Conservation (phyloP, 441 rosid species). For the Pelargonium citronellum region DNA sequence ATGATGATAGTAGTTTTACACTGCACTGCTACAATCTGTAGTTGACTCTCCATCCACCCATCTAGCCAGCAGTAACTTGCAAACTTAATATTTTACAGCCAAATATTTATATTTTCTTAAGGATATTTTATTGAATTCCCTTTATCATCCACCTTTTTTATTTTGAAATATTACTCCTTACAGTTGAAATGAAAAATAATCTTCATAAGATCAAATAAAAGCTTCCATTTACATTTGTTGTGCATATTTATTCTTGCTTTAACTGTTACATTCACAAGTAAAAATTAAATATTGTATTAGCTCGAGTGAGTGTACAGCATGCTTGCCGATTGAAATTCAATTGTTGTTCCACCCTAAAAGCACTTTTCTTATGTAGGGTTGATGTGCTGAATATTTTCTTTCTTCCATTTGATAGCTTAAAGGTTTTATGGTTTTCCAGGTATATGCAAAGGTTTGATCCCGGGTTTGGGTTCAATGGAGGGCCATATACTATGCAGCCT, state of each 20-base stretch:
- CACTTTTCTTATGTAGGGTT: neutral
- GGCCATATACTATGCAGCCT: slow-evolving; percentile 61
- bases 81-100: too few relatives aligned
- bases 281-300: neutral
- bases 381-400: slow-evolving; percentile 1
- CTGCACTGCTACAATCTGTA: neutral
- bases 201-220: neutral
- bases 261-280: too few relatives aligned
- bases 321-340: neutral
- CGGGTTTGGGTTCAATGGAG: slow-evolving; percentile 62
- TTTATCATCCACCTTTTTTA: neutral
- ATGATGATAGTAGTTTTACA: too few relatives aligned
- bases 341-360: neutral
- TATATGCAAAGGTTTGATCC: slow-evolving; percentile 79
- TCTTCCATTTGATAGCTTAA: neutral
- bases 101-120: too few relatives aligned
- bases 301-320: neutral
- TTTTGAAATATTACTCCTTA: neutral
- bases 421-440: slow-evolving; percentile 31
- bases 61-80: neutral
- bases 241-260: neutral
- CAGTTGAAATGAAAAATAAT: neutral
- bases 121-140: too few relatives aligned
- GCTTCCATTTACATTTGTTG: neutral
- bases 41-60: neutral